phyloP scores from a whole-genome alignment of 495 filamentous ascomycete species.

The Aspergillus sparsus region DNA sequence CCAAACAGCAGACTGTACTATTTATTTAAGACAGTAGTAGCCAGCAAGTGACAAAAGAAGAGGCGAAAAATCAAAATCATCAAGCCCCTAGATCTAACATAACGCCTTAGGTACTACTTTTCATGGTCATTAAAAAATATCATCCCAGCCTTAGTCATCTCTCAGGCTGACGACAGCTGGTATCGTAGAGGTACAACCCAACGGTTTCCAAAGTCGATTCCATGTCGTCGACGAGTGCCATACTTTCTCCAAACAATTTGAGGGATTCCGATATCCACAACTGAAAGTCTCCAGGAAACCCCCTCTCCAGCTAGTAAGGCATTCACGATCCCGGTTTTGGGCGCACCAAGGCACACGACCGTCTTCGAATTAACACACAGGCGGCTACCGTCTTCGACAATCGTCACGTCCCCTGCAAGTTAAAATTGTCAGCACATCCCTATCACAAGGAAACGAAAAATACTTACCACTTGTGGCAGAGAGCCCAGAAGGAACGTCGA shows the following conservation, averaged over 20 bases:
- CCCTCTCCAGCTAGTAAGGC: slow-evolving; percentile 62
- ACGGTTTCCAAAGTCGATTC: slow-evolving; percentile 79
- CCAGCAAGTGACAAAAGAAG: background rate
- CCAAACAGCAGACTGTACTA: too few species aligned
- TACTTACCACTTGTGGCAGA: slow-evolving; percentile 72
- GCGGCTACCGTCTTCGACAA: slow-evolving; percentile 63
- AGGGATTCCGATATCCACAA: slow-evolving; percentile 85
- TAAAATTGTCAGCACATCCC: slow-evolving; percentile 17
- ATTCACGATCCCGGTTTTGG: slow-evolving; percentile 78
- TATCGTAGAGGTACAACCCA: slow-evolving; percentile 68
- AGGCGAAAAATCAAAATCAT: background rate
- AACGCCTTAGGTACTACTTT: slow-evolving; percentile 12
- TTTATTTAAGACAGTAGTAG: too few species aligned
- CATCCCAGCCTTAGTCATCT: background rate
- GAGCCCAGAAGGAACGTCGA: slow-evolving; percentile 86
- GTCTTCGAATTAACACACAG: slow-evolving; percentile 73
- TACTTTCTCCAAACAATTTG: slow-evolving; percentile 84
- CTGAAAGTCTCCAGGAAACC: slow-evolving; percentile 66
- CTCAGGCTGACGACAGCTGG: slow-evolving; percentile 28
- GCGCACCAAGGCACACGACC: slow-evolving; percentile 80
- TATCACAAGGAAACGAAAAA: slow-evolving; percentile 30
- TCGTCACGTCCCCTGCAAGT: slow-evolving; percentile 46
- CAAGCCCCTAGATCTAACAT: slow-evolving; percentile 10
- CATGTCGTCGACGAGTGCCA: slow-evolving; percentile 72
- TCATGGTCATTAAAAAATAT: slow-evolving; percentile 7